Conservation (phyloP, 2,329 filamentous ascomycete genomes). For the Sclerotinia subarctica region DNA sequence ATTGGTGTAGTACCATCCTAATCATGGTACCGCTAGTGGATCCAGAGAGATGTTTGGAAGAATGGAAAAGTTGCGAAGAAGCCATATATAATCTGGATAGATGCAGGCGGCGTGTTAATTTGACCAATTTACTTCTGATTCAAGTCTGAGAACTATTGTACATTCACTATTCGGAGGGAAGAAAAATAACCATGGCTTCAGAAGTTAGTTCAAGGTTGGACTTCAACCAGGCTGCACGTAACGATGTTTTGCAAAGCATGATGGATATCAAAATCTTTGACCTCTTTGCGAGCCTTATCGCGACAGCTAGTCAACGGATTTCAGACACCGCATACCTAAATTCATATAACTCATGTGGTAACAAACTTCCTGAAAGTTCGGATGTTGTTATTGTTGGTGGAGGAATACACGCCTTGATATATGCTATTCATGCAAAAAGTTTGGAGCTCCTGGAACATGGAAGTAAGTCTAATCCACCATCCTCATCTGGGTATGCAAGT, state of each 20-base stretch:
- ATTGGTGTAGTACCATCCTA: background rate
- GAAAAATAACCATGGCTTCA: background rate
- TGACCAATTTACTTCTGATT: background rate
- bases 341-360: background rate
- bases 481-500: background rate
- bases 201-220: background rate
- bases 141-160: background rate
- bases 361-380: slow-evolving; percentile 22
- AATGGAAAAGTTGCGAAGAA: background rate
- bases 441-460: slow-evolving; percentile 21
- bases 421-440: slow-evolving; percentile 30
- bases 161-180: background rate
- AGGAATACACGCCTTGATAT: slow-evolving; percentile 33
- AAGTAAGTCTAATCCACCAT: slow-evolving; percentile 4
- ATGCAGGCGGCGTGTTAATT: background rate
- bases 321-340: slow-evolving; percentile 14
- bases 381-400: slow-evolving; percentile 33
- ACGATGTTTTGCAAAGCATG: background rate
- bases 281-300: background rate
- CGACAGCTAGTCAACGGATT: background rate
- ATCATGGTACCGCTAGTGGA: background rate
- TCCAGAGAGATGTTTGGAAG: background rate
- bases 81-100: background rate
- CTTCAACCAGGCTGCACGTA: background rate
- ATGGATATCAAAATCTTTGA: background rate